Base-by-base conservation (phyloP, 2,329 filamentous ascomycete species). In the Chalara sp. region DNA sequence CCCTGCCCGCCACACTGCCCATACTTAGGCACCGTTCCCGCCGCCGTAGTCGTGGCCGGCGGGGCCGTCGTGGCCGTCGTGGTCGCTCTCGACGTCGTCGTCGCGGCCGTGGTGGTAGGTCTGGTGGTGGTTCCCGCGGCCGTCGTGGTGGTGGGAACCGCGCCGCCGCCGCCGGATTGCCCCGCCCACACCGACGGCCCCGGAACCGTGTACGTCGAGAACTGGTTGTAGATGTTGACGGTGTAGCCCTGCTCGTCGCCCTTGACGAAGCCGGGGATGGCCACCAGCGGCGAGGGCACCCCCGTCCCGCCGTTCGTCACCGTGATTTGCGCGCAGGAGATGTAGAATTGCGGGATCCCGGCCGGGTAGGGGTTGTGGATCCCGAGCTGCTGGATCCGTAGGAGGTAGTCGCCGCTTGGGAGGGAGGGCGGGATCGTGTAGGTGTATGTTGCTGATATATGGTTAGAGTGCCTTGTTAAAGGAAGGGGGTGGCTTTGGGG, bases 361-460 rank as follows among this genome's bases (percentile, higher is more conserved):
- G 55, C 59, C 3, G 61, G 59, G 11, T 55, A 62, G 2, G 61
- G 61, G 51, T 63, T 63, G 48, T 64, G 62, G 50, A 64, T 63
- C 8, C 33, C 62, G 32, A 64, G 56, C 47, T 61, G 60, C 50
- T 64, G 59, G 44, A 63, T 56, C 5, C 61, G 59, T 29, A 64
- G 56, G 32, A 64, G 56, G 46, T 63, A 64, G n/a, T 63, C 58
- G 5, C 62, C 62, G 28, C 32, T 55, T 1, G 62, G 62, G 5
- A 64, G 50, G 3, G 55, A 51, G 2, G 58, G 44, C 4, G 63
- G 63, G 28, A 65, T 58, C 3, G 53, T 63, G 50, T 57, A 62
- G 6, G 49, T 58, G 41, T 63, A 65, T 31, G 58, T 60, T 56
- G 21, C 21, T 21, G 21, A 21, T 40, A 21, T 21, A 21, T 21